A percentile compares a stretch with the other conserved stretches of the same genome.
Conservation (phyloP, 164 flowering plant species). For the Umbilicus rupestris region DNA sequence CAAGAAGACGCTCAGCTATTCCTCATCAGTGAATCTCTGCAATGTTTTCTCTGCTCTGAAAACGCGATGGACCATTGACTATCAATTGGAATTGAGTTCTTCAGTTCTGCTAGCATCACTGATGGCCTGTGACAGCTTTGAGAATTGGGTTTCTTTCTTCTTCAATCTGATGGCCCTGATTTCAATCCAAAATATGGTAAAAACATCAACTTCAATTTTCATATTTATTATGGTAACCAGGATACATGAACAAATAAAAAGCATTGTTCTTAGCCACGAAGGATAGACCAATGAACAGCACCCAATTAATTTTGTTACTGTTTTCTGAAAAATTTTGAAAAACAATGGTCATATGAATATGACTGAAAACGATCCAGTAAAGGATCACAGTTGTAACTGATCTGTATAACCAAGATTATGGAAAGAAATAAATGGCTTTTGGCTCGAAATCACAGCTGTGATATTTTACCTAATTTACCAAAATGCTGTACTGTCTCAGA, state of each 20-base stretch:
- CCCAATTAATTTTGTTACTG: neutral
- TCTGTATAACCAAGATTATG: constrained; percentile 1
- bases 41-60: neutral
- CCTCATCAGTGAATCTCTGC: neutral
- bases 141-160: neutral
- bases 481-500: neutral
- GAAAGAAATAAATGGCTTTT: neutral
- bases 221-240: neutral
- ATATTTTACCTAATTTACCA: constrained; percentile 1
- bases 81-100: neutral
- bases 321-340: neutral
- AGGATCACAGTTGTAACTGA: constrained; percentile 1
- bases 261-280: too few species aligned
- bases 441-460: neutral
- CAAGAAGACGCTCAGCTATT: neutral
- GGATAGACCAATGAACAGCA: neutral
- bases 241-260: neutral
- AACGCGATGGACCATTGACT: neutral
- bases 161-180: neutral
- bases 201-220: neutral
- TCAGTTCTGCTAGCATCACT: neutral
- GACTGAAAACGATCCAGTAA: neutral
- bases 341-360: neutral
- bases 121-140: neutral
- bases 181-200: neutral